Evolutionary conservation across 2,329 filamentous ascomycete species (phyloP), one percentile per base, ranked within the genome.

Genomic region (Microdochium paspali): DNA sequence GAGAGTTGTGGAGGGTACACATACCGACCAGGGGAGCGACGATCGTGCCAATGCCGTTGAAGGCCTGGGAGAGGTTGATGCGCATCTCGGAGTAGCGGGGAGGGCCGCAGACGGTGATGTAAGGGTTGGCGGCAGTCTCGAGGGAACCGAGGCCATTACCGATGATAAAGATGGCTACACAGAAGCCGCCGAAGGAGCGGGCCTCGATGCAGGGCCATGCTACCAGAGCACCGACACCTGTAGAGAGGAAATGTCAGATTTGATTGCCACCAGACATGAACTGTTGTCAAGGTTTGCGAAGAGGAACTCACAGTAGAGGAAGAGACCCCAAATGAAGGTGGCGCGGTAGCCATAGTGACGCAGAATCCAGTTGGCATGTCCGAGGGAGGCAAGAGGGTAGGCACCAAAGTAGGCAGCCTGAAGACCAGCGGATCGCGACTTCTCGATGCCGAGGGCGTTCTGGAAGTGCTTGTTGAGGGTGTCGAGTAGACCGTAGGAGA

Each of bases 61-160:
- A 84, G 47, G 84, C 83, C 62, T 90, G 85, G 1, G 85, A 82
- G 46, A 89, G 68, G 65, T 90, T 86, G 68, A 90, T 80, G 53
- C 86, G 80, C 51, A 89, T 73, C 49, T 64, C 85, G 5, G 84
- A 80, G 62, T 83, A 87, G 53, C 77, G 75, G 7, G 85, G 82
- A 3, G 85, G 86, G 44, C 80, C 80, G 58, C 78, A 82, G 43
- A 79, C 73, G 31, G 82, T 79, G 52, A 86, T 80, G 65, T 84
- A 88, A 0, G 85, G 84, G 62, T 90, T 87, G 5, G 86, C 86
- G 1, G 84, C 83, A 0, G 85, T 88, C 66, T 90, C 86, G 18
- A 90, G 77, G 0, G 85, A 85, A 1, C 81, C 81, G 1, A 90
- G 72, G 4, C 85, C 85, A 48, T 81, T 82, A 25, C 85, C 86